These are phyloP conservation scores for Trametes cinnabarina DNA, from an alignment of 768 basidiomycete genomes.

Conservation along the genomic window DNA sequence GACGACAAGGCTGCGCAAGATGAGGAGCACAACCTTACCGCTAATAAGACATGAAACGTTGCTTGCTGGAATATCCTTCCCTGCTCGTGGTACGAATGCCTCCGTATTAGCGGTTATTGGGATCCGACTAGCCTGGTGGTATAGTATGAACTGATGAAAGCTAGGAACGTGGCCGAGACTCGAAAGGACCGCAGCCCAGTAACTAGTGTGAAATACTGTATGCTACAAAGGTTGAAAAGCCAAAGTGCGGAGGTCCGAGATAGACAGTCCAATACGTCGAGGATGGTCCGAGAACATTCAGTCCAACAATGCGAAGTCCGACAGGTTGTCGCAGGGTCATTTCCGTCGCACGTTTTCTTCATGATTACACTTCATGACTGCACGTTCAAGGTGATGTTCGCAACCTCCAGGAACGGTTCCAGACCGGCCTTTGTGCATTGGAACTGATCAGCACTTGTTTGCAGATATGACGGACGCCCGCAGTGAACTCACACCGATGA, in stretches of 20 bases:
- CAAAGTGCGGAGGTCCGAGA: not conserved
- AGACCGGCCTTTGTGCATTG: constrained; percentile 15
- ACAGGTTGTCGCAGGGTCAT: not conserved
- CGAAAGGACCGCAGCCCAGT: no score
- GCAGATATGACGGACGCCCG: not conserved
- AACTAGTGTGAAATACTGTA: not conserved
- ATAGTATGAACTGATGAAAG: not conserved
- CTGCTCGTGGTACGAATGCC: not conserved
- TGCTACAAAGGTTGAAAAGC: not conserved
- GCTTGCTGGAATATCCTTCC: not conserved
- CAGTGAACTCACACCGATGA: constrained; percentile 21
- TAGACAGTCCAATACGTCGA: not conserved
- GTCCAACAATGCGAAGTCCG: not conserved
- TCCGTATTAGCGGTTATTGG: not conserved
- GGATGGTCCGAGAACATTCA: not conserved
- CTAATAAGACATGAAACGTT: not conserved
- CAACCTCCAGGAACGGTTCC: constrained; percentile 17
- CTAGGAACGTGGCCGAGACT: no score
- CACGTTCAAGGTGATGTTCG: constrained; percentile 22
- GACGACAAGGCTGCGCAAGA: constrained; percentile 19
- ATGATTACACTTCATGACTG: no score
- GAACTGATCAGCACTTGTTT: not conserved
- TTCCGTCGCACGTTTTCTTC: not conserved
- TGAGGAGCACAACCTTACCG: constrained; percentile 10
- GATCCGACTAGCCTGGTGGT: not conserved